These are phyloP conservation scores for Talaromyces sp. DNA, from an alignment of 2,329 filamentous ascomycete genomes.

Conservation along the genomic window DNA sequence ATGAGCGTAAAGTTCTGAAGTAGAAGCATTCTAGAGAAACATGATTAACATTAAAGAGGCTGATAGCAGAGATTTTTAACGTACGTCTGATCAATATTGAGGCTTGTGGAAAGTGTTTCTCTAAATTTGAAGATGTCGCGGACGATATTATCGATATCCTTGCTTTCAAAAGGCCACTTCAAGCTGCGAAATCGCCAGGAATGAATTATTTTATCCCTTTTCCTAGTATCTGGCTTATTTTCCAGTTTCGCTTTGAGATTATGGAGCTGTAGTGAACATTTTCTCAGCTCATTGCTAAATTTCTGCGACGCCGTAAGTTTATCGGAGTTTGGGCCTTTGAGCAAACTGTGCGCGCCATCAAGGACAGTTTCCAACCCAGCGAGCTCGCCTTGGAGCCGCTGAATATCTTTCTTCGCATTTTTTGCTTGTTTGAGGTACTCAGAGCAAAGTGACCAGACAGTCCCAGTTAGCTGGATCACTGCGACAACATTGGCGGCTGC, in stretches of 20 bases:
- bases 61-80: neutral
- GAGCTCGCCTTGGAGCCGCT: neutral
- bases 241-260: neutral
- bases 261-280: neutral
- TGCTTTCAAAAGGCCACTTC: neutral
- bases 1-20: neutral
- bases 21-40: neutral
- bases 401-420: slow-evolving; percentile 1
- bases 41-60: neutral
- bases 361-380: neutral
- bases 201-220: neutral
- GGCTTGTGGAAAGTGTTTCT: neutral
- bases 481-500: neutral
- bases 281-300: neutral
- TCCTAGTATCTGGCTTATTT: neutral
- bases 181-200: neutral
- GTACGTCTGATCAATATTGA: slow-evolving; percentile 1
- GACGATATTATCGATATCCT: neutral
- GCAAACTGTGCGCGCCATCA: neutral
- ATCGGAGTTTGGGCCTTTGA: neutral
- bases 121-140: neutral
- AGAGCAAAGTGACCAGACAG: neutral
- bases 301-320: neutral
- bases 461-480: neutral
- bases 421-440: neutral